phyloP scores from a whole-genome alignment of 768 basidiomycete species.

The Tricholoma sp. region DNA sequence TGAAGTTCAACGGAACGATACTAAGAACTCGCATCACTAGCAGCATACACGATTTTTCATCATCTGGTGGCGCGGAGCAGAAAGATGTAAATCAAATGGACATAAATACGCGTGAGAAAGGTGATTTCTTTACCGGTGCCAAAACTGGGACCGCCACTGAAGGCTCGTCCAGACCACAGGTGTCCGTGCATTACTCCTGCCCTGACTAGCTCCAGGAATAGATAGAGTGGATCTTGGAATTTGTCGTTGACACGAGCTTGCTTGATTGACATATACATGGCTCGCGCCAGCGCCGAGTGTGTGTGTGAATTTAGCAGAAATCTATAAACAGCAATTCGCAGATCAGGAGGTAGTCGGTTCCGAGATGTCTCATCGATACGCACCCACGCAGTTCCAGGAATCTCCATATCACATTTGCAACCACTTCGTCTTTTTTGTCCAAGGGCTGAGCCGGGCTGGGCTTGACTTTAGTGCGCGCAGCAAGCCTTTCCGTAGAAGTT shows the following conservation, averaged over 20 bases:
- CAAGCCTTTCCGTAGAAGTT: constrained; percentile 75
- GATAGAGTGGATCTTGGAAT: constrained; percentile 94
- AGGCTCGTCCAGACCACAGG: constrained; percentile 80
- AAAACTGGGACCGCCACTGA: constrained; percentile 94
- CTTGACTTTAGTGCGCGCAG: constrained; percentile 76
- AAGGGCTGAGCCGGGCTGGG: constrained; percentile 44
- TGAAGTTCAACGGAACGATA: constrained; percentile 92
- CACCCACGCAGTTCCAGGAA: constrained; percentile 96
- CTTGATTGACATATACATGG: constrained; percentile 81
- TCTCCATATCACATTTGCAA: constrained; percentile 97
- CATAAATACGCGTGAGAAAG: constrained; percentile 26
- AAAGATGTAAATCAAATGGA: constrained; percentile 20
- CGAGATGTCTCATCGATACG: constrained; percentile 23
- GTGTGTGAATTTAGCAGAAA: constrained; percentile 87
- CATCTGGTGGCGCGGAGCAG: constrained; percentile 47
- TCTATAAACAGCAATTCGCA: constrained; percentile 33
- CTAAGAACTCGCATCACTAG: constrained; percentile 95
- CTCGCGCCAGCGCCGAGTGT: constrained; percentile 86
- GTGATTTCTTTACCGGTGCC: constrained; percentile 60
- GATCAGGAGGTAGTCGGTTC: constrained; percentile 7
- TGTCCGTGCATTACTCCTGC: constrained; percentile 98
- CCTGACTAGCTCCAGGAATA: constrained; percentile 92
- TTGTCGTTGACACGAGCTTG: constrained; percentile 88
- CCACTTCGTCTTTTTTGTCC: constrained; percentile 97
- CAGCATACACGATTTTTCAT: constrained; percentile 91